phyloP scores from a whole-genome alignment of 2,329 filamentous ascomycete genomes.

The Aspergillus amoenus region DNA sequence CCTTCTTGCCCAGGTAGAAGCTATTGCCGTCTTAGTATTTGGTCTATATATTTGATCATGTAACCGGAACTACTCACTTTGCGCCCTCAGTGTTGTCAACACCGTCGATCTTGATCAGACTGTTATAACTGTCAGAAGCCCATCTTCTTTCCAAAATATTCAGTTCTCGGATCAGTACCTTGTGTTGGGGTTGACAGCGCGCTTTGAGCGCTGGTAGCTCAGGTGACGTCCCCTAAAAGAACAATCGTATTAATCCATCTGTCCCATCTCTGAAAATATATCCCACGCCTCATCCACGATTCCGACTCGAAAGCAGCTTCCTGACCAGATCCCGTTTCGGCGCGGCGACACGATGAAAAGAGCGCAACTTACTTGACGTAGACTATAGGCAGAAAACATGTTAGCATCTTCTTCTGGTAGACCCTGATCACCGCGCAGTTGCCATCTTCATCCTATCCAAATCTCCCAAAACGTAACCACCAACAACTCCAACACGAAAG shows the following conservation, averaged over 20 bases:
- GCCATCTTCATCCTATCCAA: background rate
- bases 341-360: constrained; percentile 23
- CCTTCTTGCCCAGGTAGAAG: constrained; percentile 99
- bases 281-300: constrained; percentile 12
- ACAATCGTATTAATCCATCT: constrained; percentile 36
- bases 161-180: constrained; percentile 41
- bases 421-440: background rate
- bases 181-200: constrained; percentile 84
- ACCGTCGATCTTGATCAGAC: constrained; percentile 98
- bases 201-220: constrained; percentile 95
- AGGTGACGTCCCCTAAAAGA: constrained; percentile 85
- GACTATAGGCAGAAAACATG: constrained; percentile 55
- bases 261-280: constrained; percentile 11
- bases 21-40: constrained; percentile 34
- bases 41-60: constrained; percentile 1
- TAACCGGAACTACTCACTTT: constrained; percentile 56
- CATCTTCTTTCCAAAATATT: constrained; percentile 5
- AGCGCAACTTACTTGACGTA: constrained; percentile 78
- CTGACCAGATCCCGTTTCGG: constrained; percentile 14
- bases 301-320: constrained; percentile 10
- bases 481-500: constrained; percentile 1
- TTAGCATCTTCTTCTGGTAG: constrained; percentile 28
- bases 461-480: constrained; percentile 6
- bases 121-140: constrained; percentile 36
- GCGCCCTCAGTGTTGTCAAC: constrained; percentile 88